These are phyloP conservation scores for Pterula multifida DNA, from an alignment of 1,284 basidiomycete species.

Conservation along the genomic window DNA sequence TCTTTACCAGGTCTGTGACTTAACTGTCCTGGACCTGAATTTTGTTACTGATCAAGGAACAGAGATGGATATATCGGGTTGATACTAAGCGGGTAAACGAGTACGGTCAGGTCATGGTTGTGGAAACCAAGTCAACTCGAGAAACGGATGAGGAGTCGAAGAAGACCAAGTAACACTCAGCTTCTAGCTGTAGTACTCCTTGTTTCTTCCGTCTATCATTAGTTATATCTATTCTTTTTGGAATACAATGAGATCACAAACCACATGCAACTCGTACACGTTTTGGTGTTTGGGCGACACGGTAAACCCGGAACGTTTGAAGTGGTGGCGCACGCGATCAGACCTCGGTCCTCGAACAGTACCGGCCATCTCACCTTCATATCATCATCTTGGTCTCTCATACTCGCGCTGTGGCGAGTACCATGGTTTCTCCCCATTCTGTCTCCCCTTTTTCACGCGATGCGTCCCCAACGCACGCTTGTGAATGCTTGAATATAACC, in stretches of 20 bases:
- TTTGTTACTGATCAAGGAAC: no score
- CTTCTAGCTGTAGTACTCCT: no score
- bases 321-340: neutral
- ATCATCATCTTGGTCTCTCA: neutral
- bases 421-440: conserved; percentile 2
- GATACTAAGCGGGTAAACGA: conserved; percentile 93
- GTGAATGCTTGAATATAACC: conserved; percentile 62
- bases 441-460: neutral
- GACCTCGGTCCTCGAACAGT: neutral
- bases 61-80: conserved; percentile 94
- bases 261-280: no score
- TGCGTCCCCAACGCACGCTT: conserved; percentile 29
- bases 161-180: conserved; percentile 46
- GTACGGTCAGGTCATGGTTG: conserved; percentile 75
- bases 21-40: conserved; percentile 10
- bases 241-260: no score
- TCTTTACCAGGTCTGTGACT: conserved; percentile 61
- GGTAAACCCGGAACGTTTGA: no score
- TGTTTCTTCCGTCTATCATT: no score
- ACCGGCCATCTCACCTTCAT: neutral
- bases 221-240: no score
- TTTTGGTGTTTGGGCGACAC: no score
- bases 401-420: conserved; percentile 3
- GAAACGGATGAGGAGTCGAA: conserved; percentile 28
- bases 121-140: conserved; percentile 30